phyloP scores from a whole-genome alignment of 2,329 filamentous ascomycete genomes.

The Dactylellina sp. region DNA sequence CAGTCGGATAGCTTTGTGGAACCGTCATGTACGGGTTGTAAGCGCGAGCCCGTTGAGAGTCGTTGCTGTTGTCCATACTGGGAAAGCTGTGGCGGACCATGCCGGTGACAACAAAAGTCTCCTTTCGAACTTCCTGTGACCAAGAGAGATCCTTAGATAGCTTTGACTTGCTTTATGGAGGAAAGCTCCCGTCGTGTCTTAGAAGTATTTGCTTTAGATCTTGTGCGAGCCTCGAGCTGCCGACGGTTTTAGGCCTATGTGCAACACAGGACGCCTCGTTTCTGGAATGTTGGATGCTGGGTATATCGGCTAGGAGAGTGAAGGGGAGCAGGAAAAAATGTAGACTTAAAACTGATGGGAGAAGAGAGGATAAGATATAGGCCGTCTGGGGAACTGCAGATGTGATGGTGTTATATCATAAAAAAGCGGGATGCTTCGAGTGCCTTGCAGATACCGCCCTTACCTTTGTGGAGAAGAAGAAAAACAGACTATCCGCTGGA shows the following conservation, averaged over 20 bases:
- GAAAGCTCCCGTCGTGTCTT: constrained; percentile 34
- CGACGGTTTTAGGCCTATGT: constrained; percentile 30
- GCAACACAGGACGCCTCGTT: constrained; percentile 31
- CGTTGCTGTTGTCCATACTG: constrained; percentile 35
- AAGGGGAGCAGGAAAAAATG: not conserved
- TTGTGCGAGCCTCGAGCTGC: constrained; percentile 33
- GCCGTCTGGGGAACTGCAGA: constrained; percentile 10
- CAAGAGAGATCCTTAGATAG: constrained; percentile 3
- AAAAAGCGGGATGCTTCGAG: constrained; percentile 27
- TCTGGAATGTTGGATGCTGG: constrained; percentile 21
- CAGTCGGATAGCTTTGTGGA: constrained; percentile 30
- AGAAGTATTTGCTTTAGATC: constrained; percentile 12
- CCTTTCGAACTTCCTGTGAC: constrained; percentile 15
- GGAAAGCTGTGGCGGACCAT: constrained; percentile 19
- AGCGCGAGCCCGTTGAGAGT: constrained; percentile 28
- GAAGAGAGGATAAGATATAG: constrained; percentile 31
- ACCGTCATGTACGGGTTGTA: constrained; percentile 32
- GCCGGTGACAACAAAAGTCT: constrained; percentile 2
- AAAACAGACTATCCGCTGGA: constrained; percentile 15
- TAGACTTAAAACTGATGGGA: not conserved
- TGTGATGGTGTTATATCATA: constrained; percentile 25
- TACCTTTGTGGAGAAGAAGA: constrained; percentile 40
- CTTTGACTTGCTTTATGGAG: constrained; percentile 38
- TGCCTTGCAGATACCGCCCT: constrained; percentile 49
- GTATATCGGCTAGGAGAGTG: constrained; percentile 1